These are phyloP conservation scores for Cytospora piceae DNA, from an alignment of 2,329 filamentous ascomycete genomes.

Conservation along the genomic window DNA sequence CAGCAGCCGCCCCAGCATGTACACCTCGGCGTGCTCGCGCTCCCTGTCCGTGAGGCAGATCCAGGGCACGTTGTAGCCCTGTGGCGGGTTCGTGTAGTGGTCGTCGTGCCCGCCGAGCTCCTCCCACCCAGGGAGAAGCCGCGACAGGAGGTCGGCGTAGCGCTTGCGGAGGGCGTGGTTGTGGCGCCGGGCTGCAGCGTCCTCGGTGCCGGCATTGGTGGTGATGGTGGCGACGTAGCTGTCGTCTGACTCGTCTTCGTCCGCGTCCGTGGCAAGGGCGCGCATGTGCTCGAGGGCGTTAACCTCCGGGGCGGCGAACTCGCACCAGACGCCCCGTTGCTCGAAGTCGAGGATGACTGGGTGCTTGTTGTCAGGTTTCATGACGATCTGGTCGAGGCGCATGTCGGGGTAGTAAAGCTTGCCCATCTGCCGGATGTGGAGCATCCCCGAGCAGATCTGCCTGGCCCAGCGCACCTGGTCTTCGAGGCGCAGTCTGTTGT, in stretches of 20 bases:
- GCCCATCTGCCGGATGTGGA: slow-evolving; percentile 52
- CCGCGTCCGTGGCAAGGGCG: slow-evolving; percentile 55
- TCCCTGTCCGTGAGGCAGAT: slow-evolving; percentile 53
- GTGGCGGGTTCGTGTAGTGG: slow-evolving; percentile 50
- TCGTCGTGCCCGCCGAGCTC: slow-evolving; percentile 45
- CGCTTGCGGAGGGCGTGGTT: slow-evolving; percentile 36
- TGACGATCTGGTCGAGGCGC: slow-evolving; percentile 62
- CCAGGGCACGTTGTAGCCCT: slow-evolving; percentile 62
- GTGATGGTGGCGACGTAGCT: slow-evolving; percentile 10
- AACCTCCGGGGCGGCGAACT: slow-evolving; percentile 64
- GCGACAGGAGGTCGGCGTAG: slow-evolving; percentile 47
- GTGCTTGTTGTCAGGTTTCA: slow-evolving; percentile 48
- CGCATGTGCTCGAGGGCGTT: slow-evolving; percentile 62
- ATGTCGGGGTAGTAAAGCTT: slow-evolving; percentile 61
- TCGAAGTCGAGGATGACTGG: slow-evolving; percentile 65
- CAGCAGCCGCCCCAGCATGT: slow-evolving; percentile 64
- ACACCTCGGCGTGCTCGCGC: slow-evolving; percentile 62
- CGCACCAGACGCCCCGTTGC: slow-evolving; percentile 65
- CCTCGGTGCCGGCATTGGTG: background rate
- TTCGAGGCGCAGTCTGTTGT: slow-evolving; percentile 45
- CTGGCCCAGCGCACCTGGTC: slow-evolving; percentile 58
- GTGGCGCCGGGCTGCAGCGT: slow-evolving; percentile 9
- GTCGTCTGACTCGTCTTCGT: slow-evolving; percentile 38
- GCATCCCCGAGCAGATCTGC: slow-evolving; percentile 56
- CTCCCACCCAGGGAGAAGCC: slow-evolving; percentile 53